A percentile compares a stretch with the other conserved stretches of the same genome.
phyloP scores from a whole-genome alignment of 23 red algal genomes.

The Cyanidium caldarium region DNA sequence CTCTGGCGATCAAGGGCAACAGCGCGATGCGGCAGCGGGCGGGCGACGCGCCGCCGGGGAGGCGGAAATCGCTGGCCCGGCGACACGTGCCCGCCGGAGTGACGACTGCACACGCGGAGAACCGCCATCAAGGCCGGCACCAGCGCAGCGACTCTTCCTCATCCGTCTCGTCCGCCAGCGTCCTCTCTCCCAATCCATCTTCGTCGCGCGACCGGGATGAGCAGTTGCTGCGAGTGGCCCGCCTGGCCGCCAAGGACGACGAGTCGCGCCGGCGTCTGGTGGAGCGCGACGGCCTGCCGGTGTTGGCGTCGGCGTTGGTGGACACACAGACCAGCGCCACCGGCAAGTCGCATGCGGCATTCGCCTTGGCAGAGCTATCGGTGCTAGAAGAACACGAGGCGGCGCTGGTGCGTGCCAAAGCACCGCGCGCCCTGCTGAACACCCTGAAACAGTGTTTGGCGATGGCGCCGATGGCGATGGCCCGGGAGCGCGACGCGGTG shows the following conservation, averaged over 20 bases:
- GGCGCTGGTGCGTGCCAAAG: neutral
- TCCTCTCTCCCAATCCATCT: neutral
- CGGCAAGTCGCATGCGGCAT: neutral
- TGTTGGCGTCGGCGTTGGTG: neutral
- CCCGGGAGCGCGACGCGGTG: neutral
- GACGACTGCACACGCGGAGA: neutral
- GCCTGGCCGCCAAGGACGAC: neutral
- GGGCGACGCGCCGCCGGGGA: no score
- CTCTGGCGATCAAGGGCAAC: no score
- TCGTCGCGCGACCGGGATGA: neutral
- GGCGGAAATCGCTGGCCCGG: neutral
- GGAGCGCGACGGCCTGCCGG: neutral
- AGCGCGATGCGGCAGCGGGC: no score
- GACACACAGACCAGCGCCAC: neutral
- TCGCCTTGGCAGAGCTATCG: constrained; percentile 1
- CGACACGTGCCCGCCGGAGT: neutral
- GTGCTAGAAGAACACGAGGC: neutral
- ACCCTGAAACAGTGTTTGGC: neutral
- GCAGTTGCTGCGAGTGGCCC: neutral
- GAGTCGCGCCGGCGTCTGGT: neutral
- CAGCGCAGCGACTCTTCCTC: neutral
- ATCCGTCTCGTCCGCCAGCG: neutral
- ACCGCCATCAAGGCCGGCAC: neutral
- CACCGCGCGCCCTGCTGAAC: neutral
- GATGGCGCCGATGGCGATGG: neutral